Base-by-base conservation (phyloP, 768 basidiomycete species). In the Cubamyces sp. region DNA sequence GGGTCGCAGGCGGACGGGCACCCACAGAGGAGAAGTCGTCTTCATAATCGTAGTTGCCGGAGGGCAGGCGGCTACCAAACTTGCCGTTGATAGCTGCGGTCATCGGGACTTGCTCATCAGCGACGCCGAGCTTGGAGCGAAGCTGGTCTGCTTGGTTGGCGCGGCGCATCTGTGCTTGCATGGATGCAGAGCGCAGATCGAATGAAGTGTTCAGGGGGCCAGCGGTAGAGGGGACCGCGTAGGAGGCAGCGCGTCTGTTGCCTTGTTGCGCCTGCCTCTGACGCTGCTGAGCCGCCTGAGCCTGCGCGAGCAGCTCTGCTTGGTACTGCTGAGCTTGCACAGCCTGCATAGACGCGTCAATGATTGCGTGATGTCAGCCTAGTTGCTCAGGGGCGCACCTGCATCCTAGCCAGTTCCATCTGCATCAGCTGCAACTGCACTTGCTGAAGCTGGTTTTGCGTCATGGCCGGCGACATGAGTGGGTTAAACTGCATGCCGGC, bases 371-470 rank as follows among this genome's bases (percentile, higher is more conserved):
- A 14, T n/a, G 25, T 42, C 26, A 52, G 21, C 4, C 18, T 28
- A 12, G 4, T 7, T 40, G 34, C 16, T 15, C 25, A 54, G 37
- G 34, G 42, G 75, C 82, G 51, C 62, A 88, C 91, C 88, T 93
- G 92, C 64, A 94, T 83, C 71, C 84, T 85, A 72, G 92, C 74
- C 67, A 94, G 82, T 77, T 94, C 92, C 59, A 94, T 78, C 71
- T 94, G 92, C 77, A 93, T 83, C 81, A 93, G 80, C 77, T 94
- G 91, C 82, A 93, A 81, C 76, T 92, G 91, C 57, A 91, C 78
- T 56, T 87, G 83, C 68, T 87, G 86, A 45, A 81, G 76, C 70
- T 87, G 87, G 46, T 78, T 76, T 47, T 85, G 86, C 43, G 77
- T 74, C 55, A 76, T 78, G 41, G 74, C 71, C 48, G 78, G 78